Evolutionary conservation across 352 stramenopile genomes (phyloP).

Genomic region (Sclerospora graminicola): DNA sequence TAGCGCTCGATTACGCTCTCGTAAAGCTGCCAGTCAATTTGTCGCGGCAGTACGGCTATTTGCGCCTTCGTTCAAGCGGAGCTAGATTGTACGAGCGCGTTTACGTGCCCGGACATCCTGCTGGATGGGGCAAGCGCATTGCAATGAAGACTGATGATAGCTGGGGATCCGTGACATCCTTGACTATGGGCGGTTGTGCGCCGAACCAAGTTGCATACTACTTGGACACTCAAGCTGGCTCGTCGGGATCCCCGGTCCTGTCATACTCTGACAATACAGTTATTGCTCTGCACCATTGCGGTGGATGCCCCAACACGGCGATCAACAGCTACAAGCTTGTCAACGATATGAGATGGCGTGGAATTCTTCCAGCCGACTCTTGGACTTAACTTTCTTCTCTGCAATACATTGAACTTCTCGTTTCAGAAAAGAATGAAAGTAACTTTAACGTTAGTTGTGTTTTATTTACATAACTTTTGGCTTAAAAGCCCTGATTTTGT

Average conservation of each 20-base stretch:
- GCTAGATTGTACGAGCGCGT: conserved; percentile 35
- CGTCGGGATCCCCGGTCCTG: conserved; percentile 62
- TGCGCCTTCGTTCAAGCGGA: conserved; percentile 32
- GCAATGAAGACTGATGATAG: conserved; percentile 39
- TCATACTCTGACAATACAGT: conserved; percentile 48
- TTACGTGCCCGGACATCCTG: conserved; percentile 50
- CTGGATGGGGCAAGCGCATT: conserved; percentile 47
- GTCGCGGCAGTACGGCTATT: conserved; percentile 38
- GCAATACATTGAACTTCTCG: no score
- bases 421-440: no score
- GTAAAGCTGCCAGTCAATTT: conserved; percentile 33
- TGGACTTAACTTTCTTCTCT: no score
- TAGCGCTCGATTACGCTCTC: conserved; percentile 42
- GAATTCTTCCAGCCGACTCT: background rate
- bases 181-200: conserved; percentile 32
- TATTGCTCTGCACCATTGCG: conserved; percentile 69
- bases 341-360: conserved; percentile 24
- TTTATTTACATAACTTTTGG: no score
- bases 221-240: conserved; percentile 60
- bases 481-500: no score
- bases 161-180: conserved; percentile 36
- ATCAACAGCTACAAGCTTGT: conserved; percentile 63
- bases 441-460: no score
- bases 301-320: conserved; percentile 68
- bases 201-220: conserved; percentile 57